Base-by-base conservation (phyloP, 805 yeast species). In the Komagataella pastoris region DNA sequence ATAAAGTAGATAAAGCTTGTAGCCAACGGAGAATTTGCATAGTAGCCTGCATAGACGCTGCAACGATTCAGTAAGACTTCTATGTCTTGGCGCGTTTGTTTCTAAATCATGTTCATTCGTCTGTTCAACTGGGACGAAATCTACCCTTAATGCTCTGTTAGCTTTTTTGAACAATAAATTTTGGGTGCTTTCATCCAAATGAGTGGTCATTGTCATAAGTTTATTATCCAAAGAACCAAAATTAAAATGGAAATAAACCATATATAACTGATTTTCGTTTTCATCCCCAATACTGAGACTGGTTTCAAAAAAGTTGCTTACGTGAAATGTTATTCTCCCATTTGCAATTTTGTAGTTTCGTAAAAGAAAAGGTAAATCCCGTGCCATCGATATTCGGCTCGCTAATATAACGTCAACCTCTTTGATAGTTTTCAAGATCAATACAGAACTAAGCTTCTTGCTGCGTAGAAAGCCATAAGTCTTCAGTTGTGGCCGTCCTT, bases 201-300 rank as follows among this genome's bases (percentile, higher is more conserved):
- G 55, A 5, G 63, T 58, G 1, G 58, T 53, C 10, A 62, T 61
- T 7, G 63, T 60, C 14, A 63, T 53, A 1, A 68, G 55, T 30
- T 58, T 52, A 46, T 62, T 62, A n/a, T 65, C 64, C 44, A 67
- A 67, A 24, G 74, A 69, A 7, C 76, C 73, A 58, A 85, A 83
- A 19, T 76, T 68, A 52, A 89, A 76, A 52, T 79, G 74, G 65
- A 89, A 84, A 62, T 87, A 91, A 18, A 91, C 85, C 54, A 88
- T 73, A 61, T 82, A 86, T 58, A 85, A 83, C 14, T 88, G 88
- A 0, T 88, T 77, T 44, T 76, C 75, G 3, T 70, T 71, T 23
- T 81, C 80, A 58, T 79, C 82, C 5, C 81, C 81, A 44, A 88
- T 81, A 0, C 93, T 86, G n/a, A 90, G 72, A 21, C 89, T 87